These are phyloP conservation scores for Microdochium nivale DNA, from an alignment of 2,329 filamentous ascomycete species.

Conservation along the genomic window DNA sequence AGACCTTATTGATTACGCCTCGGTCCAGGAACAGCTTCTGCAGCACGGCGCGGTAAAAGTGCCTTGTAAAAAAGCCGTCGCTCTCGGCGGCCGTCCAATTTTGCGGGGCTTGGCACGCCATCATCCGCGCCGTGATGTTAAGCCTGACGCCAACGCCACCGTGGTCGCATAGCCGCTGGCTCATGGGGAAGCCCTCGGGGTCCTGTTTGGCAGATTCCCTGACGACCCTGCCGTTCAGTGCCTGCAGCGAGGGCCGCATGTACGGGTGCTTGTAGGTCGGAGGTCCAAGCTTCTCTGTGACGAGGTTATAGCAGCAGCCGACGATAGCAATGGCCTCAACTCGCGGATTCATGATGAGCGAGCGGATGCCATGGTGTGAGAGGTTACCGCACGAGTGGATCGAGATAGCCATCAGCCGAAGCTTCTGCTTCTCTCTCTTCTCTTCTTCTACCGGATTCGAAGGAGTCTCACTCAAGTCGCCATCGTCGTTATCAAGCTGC, in stretches of 20 bases:
- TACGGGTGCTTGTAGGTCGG: conserved; percentile 78
- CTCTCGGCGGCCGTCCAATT: conserved; percentile 85
- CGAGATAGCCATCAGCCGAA: conserved; percentile 75
- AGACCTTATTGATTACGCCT: conserved; percentile 60
- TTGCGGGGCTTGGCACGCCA: conserved; percentile 90
- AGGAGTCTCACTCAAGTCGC: background rate
- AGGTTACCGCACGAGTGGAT: conserved; percentile 97
- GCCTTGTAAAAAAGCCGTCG: conserved; percentile 80
- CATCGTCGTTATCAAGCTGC: conserved; percentile 39
- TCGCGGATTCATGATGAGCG: conserved; percentile 72
- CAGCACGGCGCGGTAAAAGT: conserved; percentile 85
- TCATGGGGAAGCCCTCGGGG: conserved; percentile 92
- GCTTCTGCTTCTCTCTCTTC: conserved; percentile 26
- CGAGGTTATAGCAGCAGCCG: conserved; percentile 94
- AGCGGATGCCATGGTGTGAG: conserved; percentile 87
- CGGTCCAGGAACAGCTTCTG: conserved; percentile 89
- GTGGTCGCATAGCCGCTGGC: conserved; percentile 54
- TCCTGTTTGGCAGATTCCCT: conserved; percentile 67
- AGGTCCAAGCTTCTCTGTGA: conserved; percentile 82
- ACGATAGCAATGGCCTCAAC: conserved; percentile 92
- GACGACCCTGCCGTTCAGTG: conserved; percentile 59
- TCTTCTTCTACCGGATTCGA: conserved; percentile 18
- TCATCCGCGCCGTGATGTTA: conserved; percentile 96
- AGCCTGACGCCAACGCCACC: conserved; percentile 60
- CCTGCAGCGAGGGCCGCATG: conserved; percentile 60